These are phyloP conservation scores for Aspergillus sp. DNA, from an alignment of 2,329 filamentous ascomycete species.

Conservation along the genomic window DNA sequence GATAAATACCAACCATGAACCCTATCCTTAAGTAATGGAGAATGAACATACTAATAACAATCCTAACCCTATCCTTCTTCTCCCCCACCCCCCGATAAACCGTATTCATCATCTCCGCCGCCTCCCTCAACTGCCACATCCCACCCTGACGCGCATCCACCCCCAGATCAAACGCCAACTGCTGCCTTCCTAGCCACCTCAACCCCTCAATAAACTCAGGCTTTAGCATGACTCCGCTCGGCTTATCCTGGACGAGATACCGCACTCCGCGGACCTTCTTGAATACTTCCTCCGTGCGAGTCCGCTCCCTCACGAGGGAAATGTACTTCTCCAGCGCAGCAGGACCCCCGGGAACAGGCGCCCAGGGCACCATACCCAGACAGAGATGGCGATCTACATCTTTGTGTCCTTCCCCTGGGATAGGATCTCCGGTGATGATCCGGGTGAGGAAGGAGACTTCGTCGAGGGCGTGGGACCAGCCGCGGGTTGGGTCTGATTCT, in stretches of 20 bases:
- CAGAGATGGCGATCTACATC: constrained; percentile 57
- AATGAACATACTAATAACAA: constrained; percentile 57
- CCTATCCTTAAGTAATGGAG: too few species aligned
- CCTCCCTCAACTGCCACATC: constrained; percentile 70
- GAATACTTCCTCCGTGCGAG: constrained; percentile 64
- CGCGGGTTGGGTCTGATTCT: constrained; percentile 43
- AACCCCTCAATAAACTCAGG: constrained; percentile 66
- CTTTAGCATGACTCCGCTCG: constrained; percentile 63
- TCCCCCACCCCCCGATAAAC: constrained; percentile 61
- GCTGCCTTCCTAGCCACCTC: constrained; percentile 63
- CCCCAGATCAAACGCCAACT: constrained; percentile 77
- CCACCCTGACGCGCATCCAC: constrained; percentile 79
- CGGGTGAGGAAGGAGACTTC: constrained; percentile 71
- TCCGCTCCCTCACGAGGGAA: constrained; percentile 54
- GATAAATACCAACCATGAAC: background rate
- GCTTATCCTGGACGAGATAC: constrained; percentile 79
- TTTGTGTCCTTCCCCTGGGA: constrained; percentile 60
- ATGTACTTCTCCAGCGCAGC: constrained; percentile 67
- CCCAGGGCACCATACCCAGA: constrained; percentile 77
- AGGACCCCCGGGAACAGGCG: constrained; percentile 70
- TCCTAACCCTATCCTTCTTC: constrained; percentile 61
- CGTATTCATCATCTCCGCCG: constrained; percentile 67
- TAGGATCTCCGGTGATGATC: constrained; percentile 63
- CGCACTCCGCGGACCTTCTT: constrained; percentile 73
- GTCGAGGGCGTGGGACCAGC: constrained; percentile 68